Evolutionary conservation across 495 filamentous ascomycete species (phyloP).

Genomic region (Entonaema liquescens): DNA sequence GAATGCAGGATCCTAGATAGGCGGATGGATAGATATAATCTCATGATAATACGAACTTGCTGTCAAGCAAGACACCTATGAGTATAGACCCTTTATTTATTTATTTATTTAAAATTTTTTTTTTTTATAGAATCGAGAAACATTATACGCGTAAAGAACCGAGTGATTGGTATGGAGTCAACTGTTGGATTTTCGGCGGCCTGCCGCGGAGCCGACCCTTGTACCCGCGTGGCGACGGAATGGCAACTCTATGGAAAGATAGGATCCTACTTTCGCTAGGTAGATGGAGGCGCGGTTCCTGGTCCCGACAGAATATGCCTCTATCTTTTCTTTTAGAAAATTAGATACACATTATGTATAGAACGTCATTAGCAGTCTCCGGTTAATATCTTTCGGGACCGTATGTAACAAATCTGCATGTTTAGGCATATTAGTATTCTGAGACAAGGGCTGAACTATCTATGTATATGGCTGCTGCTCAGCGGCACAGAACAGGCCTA

Average conservation of each 20-base stretch:
- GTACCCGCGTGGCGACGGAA: not conserved
- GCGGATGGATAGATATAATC: not conserved
- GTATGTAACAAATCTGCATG: not conserved
- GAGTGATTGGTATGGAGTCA: not conserved
- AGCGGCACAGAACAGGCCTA: not conserved
- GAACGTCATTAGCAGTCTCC: not conserved
- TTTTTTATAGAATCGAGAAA: not conserved
- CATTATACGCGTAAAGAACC: not conserved
- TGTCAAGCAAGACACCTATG: not conserved
- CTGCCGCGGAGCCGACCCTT: not conserved
- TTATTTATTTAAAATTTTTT: too few species aligned
- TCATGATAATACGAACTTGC: not conserved
- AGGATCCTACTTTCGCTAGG: not conserved
- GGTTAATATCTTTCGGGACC: not conserved
- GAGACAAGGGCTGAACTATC: not conserved
- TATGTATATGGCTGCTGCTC: not conserved
- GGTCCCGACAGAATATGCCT: not conserved
- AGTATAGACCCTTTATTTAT: not conserved
- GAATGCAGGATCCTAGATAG: not conserved
- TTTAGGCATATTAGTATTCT: not conserved
- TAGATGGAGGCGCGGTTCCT: not conserved
- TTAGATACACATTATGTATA: not conserved
- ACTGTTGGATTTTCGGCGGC: not conserved
- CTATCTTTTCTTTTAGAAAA: not conserved
- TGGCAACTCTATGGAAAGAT: not conserved